phyloP scores from a whole-genome alignment of 192 early-diverging fungal genomes.

The Backusella tarrabulga region DNA sequence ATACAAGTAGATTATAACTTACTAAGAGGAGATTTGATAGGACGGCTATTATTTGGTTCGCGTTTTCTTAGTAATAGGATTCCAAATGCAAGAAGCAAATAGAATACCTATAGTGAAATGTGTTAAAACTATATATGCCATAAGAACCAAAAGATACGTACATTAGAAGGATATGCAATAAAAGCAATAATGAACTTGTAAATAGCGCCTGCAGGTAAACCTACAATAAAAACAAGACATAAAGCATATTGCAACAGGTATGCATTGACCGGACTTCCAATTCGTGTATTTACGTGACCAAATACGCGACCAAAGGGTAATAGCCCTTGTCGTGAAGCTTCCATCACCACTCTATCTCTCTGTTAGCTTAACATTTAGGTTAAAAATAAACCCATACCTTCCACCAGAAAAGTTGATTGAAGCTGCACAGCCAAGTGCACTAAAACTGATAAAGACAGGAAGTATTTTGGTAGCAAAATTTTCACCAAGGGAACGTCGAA shows the following conservation, averaged over 20 bases:
- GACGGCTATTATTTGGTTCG: constrained; percentile 13
- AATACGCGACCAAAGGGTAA: constrained; percentile 25
- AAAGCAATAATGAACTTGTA: constrained; percentile 37
- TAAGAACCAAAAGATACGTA: neutral
- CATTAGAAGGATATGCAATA: constrained; percentile 22
- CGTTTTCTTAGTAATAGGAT: constrained; percentile 18
- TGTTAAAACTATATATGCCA: neutral
- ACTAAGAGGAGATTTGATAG: constrained; percentile 22
- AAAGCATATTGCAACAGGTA: constrained; percentile 25
- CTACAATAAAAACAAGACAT: constrained; percentile 21
- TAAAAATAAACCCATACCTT: neutral
- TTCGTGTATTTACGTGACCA: constrained; percentile 23
- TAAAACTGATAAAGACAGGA: constrained; percentile 31
- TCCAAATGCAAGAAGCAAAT: constrained; percentile 6
- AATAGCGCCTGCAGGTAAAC: constrained; percentile 27
- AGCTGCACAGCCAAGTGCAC: constrained; percentile 27
- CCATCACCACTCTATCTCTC: constrained; percentile 27
- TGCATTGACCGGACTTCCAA: constrained; percentile 22
- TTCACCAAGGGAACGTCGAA: constrained; percentile 18
- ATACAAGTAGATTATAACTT: neutral
- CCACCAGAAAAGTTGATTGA: constrained; percentile 9
- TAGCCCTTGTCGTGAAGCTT: constrained; percentile 24
- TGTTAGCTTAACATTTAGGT: neutral
- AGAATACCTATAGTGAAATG: constrained; percentile 13
- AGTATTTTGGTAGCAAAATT: constrained; percentile 23